phyloP scores from a whole-genome alignment of 2,329 filamentous ascomycete species.

The Dactylellina drechsleri region DNA sequence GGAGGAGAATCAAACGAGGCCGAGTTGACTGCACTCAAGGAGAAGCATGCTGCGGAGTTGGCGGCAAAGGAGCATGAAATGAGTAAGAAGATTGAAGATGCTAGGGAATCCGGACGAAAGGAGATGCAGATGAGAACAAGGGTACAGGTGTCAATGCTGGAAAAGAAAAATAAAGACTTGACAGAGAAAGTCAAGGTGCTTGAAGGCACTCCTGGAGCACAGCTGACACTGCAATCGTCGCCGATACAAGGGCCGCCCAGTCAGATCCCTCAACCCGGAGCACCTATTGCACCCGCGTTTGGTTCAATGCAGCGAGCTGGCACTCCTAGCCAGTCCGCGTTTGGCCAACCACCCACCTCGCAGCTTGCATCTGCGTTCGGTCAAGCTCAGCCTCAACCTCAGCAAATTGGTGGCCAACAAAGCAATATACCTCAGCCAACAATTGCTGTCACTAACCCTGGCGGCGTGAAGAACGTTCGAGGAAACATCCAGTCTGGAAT shows the following conservation, averaged over 20 bases:
- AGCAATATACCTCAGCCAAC: slow-evolving; percentile 32
- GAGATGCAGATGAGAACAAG: slow-evolving; percentile 58
- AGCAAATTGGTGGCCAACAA: slow-evolving; percentile 28
- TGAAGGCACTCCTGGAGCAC: slow-evolving; percentile 45
- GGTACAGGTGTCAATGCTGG: slow-evolving; percentile 59
- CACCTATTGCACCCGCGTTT: slow-evolving; percentile 48
- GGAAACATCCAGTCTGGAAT: slow-evolving; percentile 57
- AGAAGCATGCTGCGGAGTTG: slow-evolving; percentile 42
- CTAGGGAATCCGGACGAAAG: slow-evolving; percentile 57
- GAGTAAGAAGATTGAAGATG: slow-evolving; percentile 56
- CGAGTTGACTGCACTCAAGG: slow-evolving; percentile 55
- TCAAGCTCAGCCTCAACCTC: slow-evolving; percentile 32
- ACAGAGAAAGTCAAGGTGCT: slow-evolving; percentile 57
- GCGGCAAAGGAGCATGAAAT: slow-evolving; percentile 39
- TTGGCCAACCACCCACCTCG: slow-evolving; percentile 41
- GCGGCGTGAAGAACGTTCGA: slow-evolving; percentile 56
- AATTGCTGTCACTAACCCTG: slow-evolving; percentile 48
- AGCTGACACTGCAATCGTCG: slow-evolving; percentile 42
- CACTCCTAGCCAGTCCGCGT: slow-evolving; percentile 46
- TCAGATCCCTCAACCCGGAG: slow-evolving; percentile 29
- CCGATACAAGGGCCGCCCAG: slow-evolving; percentile 34
- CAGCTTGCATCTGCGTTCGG: slow-evolving; percentile 52
- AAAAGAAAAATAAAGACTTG: slow-evolving; percentile 59
- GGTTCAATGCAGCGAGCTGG: slow-evolving; percentile 34
- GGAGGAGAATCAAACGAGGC: slow-evolving; percentile 51